Evolutionary conservation across 2,329 filamentous ascomycete genomes (phyloP).

Genomic region (Claviceps sp.): DNA sequence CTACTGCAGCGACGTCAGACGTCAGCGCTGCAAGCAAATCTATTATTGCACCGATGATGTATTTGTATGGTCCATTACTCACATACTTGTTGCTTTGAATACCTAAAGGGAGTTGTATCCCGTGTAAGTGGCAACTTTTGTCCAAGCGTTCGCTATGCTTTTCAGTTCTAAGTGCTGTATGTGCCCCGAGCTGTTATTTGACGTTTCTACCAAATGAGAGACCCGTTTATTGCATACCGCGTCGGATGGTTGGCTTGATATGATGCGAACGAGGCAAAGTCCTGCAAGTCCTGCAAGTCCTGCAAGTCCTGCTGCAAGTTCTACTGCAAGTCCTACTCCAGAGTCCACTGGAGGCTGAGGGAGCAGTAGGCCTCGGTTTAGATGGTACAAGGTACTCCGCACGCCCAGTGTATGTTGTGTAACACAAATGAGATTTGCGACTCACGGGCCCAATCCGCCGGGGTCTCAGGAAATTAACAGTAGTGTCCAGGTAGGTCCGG

Average conservation of each 20-base stretch:
- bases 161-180: background rate
- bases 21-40: background rate
- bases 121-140: background rate
- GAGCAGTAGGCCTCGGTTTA: background rate
- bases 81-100: background rate
- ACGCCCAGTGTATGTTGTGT: conserved; percentile 2
- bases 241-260: conserved; percentile 6
- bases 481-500: background rate
- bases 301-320: too few species aligned
- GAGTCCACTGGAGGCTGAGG: background rate
- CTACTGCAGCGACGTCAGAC: background rate
- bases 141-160: background rate
- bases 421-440: background rate
- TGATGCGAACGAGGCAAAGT: background rate
- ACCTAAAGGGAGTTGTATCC: background rate
- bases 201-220: background rate
- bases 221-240: conserved; percentile 11
- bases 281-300: too few species aligned
- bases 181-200: background rate
- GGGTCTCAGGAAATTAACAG: background rate
- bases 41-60: too few species aligned
- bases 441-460: background rate
- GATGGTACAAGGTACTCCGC: background rate
- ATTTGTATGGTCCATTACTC: background rate
- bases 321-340: too few species aligned